Conservation (phyloP, 768 basidiomycete genomes). For the Mycena epipterygia region DNA sequence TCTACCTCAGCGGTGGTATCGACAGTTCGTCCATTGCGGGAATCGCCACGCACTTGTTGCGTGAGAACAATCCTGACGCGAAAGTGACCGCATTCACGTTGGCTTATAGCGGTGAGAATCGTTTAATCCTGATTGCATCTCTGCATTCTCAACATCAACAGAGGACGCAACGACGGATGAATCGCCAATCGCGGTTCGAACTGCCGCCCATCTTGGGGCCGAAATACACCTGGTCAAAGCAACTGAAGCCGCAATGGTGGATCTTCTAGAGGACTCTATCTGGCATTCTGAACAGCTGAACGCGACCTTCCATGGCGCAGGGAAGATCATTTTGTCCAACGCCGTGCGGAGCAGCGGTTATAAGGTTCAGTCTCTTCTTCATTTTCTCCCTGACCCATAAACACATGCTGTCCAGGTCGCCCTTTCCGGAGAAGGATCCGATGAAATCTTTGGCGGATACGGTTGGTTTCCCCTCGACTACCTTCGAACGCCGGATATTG, state of each 20-base stretch:
- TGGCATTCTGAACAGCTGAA: slow-evolving; percentile 33
- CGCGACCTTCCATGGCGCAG: slow-evolving; percentile 31
- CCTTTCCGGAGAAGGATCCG: slow-evolving; percentile 14
- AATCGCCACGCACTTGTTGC: slow-evolving; percentile 27
- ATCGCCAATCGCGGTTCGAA: background rate
- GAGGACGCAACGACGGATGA: slow-evolving; percentile 27
- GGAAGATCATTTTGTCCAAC: slow-evolving; percentile 16
- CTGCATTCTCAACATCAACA: background rate
- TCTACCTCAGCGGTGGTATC: slow-evolving; percentile 20
- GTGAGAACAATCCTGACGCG: slow-evolving; percentile 25
- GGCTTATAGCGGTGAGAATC: background rate
- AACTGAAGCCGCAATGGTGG: slow-evolving; percentile 21
- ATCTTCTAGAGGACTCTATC: slow-evolving; percentile 27
- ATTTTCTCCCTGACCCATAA: background rate
- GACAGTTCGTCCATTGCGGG: slow-evolving; percentile 25
- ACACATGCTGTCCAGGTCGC: background rate
- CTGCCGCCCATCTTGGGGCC: slow-evolving; percentile 20
- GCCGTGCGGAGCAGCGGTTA: slow-evolving; percentile 24
- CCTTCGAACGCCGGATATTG: slow-evolving; percentile 9
- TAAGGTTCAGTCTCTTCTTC: slow-evolving; percentile 13
- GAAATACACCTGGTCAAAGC: slow-evolving; percentile 18
- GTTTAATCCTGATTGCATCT: background rate
- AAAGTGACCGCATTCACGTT: slow-evolving; percentile 5
- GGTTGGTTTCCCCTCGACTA: slow-evolving; percentile 1
- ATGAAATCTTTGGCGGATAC: slow-evolving; percentile 19